These are phyloP conservation scores for Penicillium fuscoglaucum DNA, from an alignment of 2,329 filamentous ascomycete genomes.

Conservation along the genomic window DNA sequence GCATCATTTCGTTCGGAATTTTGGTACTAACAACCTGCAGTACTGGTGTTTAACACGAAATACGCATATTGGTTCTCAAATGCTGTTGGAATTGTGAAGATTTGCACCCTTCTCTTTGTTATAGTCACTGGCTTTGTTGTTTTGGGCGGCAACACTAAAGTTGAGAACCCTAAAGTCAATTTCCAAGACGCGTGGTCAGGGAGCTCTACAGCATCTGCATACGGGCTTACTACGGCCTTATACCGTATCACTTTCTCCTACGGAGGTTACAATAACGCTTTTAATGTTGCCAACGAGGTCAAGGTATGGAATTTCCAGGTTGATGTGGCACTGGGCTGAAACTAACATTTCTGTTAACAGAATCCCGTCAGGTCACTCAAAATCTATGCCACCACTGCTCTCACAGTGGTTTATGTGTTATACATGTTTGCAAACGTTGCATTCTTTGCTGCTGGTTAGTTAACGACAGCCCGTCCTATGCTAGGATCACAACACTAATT, in stretches of 20 bases:
- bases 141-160: constrained; percentile 55
- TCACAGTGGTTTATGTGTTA: constrained; percentile 36
- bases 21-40: constrained; percentile 20
- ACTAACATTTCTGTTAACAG: constrained; percentile 27
- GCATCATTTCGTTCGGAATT: background rate
- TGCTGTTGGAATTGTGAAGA: constrained; percentile 58
- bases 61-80: constrained; percentile 59
- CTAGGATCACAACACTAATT: background rate
- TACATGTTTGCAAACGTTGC: constrained; percentile 62
- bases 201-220: constrained; percentile 43
- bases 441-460: constrained; percentile 54
- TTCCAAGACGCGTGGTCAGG: constrained; percentile 58
- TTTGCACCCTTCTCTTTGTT: constrained; percentile 62
- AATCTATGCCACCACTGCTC: constrained; percentile 4
- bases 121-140: constrained; percentile 62
- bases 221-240: constrained; percentile 57
- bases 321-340: background rate
- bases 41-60: constrained; percentile 57
- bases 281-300: constrained; percentile 63
- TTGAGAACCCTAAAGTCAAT: constrained; percentile 54
- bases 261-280: constrained; percentile 58
- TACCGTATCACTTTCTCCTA: constrained; percentile 62
- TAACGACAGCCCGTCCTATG: constrained; percentile 19
- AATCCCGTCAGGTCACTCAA: constrained; percentile 56
- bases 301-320: constrained; percentile 34